Evolutionary conservation across 768 basidiomycete genomes (phyloP).

Genomic region (Termitomyces sp.): DNA sequence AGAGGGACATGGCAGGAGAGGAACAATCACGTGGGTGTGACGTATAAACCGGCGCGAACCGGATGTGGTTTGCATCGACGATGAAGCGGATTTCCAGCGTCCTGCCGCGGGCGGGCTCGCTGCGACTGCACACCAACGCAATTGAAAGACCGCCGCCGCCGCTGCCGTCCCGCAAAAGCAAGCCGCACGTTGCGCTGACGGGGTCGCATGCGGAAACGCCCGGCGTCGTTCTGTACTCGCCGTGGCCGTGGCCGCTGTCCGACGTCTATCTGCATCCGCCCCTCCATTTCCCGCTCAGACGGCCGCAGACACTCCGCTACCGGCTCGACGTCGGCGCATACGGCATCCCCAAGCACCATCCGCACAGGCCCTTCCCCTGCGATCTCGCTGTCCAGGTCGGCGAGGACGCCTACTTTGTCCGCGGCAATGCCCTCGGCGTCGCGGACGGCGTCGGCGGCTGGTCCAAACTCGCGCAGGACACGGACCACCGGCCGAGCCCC

Average conservation of each 20-base stretch:
- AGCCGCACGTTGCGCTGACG: neutral
- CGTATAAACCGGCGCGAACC: too few relatives aligned
- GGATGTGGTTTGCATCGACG: too few relatives aligned
- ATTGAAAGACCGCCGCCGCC: neutral
- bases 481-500: conserved; percentile 18
- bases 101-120: neutral
- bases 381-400: conserved; percentile 74
- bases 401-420: conserved; percentile 87
- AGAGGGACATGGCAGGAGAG: neutral
- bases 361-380: conserved; percentile 18
- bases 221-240: neutral
- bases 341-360: conserved; percentile 67
- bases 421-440: conserved; percentile 85
- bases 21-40: neutral
- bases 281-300: neutral
- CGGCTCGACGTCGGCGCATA: conserved; percentile 76
- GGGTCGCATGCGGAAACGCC: neutral
- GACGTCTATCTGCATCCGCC: neutral
- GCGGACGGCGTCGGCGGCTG: conserved; percentile 96
- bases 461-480: conserved; percentile 21
- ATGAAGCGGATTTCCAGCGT: neutral
- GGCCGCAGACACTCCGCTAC: conserved; percentile 15
- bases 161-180: neutral
- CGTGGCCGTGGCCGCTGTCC: neutral
- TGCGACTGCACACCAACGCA: neutral